phyloP scores from a whole-genome alignment of 805 yeast species.

The Clavispora carvajalis region DNA sequence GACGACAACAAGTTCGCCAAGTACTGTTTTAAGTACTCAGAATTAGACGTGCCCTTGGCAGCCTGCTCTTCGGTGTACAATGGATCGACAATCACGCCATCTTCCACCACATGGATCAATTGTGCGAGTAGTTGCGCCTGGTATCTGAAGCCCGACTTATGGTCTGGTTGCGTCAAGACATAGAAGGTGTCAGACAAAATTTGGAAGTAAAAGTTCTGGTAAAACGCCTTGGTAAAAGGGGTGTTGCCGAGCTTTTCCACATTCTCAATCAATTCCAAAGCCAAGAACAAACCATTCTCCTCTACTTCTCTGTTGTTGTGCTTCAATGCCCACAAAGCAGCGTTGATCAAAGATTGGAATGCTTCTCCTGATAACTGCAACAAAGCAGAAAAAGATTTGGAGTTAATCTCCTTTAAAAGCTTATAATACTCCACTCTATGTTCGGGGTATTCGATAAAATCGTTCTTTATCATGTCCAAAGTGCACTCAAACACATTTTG shows the following conservation, averaged over 20 bases:
- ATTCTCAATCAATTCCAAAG: constrained; percentile 77
- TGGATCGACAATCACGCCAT: constrained; percentile 68
- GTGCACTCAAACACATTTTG: constrained; percentile 94
- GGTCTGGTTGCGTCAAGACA: constrained; percentile 95
- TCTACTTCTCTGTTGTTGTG: constrained; percentile 97
- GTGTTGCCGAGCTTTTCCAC: constrained; percentile 71
- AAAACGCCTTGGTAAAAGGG: constrained; percentile 79
- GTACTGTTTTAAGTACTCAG: constrained; percentile 72
- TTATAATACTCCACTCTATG: constrained; percentile 95
- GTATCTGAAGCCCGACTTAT: constrained; percentile 88
- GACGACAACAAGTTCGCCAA: constrained; percentile 72
- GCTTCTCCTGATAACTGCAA: constrained; percentile 87
- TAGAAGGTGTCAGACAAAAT: constrained; percentile 88
- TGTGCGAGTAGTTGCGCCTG: constrained; percentile 83
- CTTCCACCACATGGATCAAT: constrained; percentile 77
- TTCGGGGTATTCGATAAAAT: constrained; percentile 95
- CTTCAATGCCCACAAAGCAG: constrained; percentile 97
- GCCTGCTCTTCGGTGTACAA: constrained; percentile 77
- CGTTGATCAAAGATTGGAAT: constrained; percentile 84
- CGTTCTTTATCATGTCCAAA: constrained; percentile 90
- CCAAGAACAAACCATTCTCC: constrained; percentile 79
- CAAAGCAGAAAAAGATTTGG: constrained; percentile 79
- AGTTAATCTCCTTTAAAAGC: constrained; percentile 79
- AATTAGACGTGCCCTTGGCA: constrained; percentile 79
- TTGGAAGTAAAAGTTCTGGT: constrained; percentile 81